Base-by-base conservation (phyloP, 1,284 basidiomycete species). In the Puccinia polysora region DNA sequence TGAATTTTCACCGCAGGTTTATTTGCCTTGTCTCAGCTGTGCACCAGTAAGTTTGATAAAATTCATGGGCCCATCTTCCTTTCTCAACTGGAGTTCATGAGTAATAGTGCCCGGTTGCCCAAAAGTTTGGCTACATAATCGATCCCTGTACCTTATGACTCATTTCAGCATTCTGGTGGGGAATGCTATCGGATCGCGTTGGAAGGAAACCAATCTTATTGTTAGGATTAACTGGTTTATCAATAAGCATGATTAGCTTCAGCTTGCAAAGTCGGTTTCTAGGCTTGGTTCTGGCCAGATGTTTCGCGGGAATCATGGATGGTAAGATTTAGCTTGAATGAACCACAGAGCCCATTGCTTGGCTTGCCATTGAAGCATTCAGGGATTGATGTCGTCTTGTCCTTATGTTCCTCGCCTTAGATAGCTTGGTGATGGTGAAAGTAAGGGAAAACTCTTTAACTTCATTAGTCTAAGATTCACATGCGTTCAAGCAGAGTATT, bases 161-260 rank as follows among this genome's bases (percentile, higher is more conserved):
- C 14, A 10, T 43, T 8, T 6, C 32, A 69, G 65, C 25, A 28
- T 59, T 69, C 49, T 69, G 65, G 65, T 76, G 75, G 75, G 75
- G 73, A 23, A 69, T 64, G 30, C 53, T 69, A 10, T 74, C 73
- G 28, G 75, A 76, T 52, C 52, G 60, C 8, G 47, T 71, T 18
- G 75, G 75, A 49, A 40, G 75, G 28, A 75, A 75, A 34, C 74
- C 74, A 6, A 69, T 76, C 28, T 28, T 76, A 1, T 43, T 76
- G 45, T 65, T 18, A 32, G 75, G 75, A 3, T 47, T 76, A 4
- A 49, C 62, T 1, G 75, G 75, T n/a, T 43, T 74, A 20, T 53
- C 74, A 43, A 64, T 74, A n/a, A 65, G 63, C n/a, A 65, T 74
- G 1, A 55, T 73, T 7, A 62, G 63, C 14, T 72, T 76, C 55